Evolutionary conservation across 1,284 basidiomycete species (phyloP).

Genomic region (Pseudozyma tsukubaensis): DNA sequence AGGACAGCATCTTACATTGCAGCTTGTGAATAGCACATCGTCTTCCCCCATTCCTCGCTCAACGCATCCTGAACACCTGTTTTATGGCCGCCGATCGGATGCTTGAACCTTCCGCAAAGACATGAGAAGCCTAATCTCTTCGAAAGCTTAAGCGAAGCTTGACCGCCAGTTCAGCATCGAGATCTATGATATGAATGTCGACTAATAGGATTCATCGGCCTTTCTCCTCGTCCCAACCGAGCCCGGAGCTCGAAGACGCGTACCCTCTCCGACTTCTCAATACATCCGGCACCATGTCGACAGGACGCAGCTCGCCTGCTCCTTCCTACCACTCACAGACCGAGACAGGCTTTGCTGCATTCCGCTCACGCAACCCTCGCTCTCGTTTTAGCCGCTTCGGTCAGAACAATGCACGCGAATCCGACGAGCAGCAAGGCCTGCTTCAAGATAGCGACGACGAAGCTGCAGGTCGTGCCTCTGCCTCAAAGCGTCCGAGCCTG

Average conservation of each 20-base stretch:
- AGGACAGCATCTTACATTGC: too few species aligned
- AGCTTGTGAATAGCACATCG: too few species aligned
- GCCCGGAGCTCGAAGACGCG: slow-evolving; percentile 21
- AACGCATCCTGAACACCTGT: too few species aligned
- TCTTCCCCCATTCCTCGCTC: too few species aligned
- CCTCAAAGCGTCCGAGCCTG: slow-evolving; percentile 20
- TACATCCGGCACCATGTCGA: slow-evolving; percentile 25
- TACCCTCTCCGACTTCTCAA: slow-evolving; percentile 23
- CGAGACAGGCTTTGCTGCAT: slow-evolving; percentile 37
- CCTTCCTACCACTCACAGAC: slow-evolving; percentile 39
- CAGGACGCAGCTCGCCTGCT: slow-evolving; percentile 39
- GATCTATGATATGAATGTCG: slow-evolving; percentile 31
- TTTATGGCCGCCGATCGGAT: too few species aligned
- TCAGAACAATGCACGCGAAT: slow-evolving; percentile 45
- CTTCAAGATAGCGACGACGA: slow-evolving; percentile 40
- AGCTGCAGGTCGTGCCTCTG: neutral
- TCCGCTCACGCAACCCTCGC: slow-evolving; percentile 39
- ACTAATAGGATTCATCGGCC: slow-evolving; percentile 14
- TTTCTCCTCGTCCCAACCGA: slow-evolving; percentile 13
- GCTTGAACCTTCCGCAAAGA: neutral
- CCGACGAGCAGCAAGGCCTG: slow-evolving; percentile 49
- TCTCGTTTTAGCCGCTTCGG: slow-evolving; percentile 46
- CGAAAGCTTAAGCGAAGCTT: slow-evolving; percentile 6
- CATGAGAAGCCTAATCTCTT: slow-evolving; percentile 3
- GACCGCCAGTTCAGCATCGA: neutral